Evolutionary conservation across 345 rosid species (phyloP).

Genomic region (Dovyalis caffra): DNA sequence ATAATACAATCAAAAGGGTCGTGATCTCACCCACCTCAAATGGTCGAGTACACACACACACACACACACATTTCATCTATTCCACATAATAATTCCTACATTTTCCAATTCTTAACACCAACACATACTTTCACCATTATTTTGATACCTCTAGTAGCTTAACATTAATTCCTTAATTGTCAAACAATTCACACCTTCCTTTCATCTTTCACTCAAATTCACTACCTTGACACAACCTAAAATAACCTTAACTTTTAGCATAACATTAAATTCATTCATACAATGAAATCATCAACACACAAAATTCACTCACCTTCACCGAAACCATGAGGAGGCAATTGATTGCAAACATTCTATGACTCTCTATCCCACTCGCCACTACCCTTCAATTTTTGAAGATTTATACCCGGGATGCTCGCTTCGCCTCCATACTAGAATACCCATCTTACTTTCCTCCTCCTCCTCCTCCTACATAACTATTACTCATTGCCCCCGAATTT

Average conservation of each 20-base stretch:
- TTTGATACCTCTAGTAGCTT: neutral
- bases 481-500: neutral
- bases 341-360: neutral
- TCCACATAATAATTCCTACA: neutral
- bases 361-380: slow-evolving; percentile 16
- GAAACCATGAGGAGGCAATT: neutral
- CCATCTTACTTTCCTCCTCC: neutral
- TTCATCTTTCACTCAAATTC: neutral
- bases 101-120: neutral
- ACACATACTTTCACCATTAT: neutral
- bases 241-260: neutral
- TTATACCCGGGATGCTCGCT: neutral
- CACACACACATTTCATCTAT: neutral
- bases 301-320: neutral
- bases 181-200: neutral
- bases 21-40: neutral
- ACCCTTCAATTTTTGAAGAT: neutral
- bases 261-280: neutral
- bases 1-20: neutral
- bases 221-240: neutral
- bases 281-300: neutral
- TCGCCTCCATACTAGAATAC: neutral
- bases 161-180: neutral
- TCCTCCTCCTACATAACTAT: neutral
- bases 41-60: neutral